These are phyloP conservation scores for Suillus plorans DNA, from an alignment of 768 basidiomycete species.

Conservation along the genomic window DNA sequence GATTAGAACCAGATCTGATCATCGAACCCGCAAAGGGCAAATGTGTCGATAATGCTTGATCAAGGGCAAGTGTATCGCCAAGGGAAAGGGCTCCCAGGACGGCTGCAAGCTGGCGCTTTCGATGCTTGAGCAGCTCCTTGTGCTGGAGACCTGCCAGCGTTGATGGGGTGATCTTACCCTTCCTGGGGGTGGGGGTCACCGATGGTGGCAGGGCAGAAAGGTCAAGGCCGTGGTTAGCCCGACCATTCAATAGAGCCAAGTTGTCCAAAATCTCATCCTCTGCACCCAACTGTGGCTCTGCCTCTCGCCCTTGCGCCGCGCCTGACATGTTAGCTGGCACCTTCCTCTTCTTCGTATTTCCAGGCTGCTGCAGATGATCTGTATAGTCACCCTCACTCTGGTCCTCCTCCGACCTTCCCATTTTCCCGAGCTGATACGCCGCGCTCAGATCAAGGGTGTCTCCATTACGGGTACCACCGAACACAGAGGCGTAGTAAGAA, in stretches of 20 bases:
- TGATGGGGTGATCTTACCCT: constrained; percentile 54
- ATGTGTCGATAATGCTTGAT: constrained; percentile 67
- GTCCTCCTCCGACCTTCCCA: constrained; percentile 47
- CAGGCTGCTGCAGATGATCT: constrained; percentile 72
- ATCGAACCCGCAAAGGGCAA: constrained; percentile 33
- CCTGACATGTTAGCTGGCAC: constrained; percentile 65
- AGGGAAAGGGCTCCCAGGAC: constrained; percentile 67
- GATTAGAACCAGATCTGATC: constrained; percentile 28
- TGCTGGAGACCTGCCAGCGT: constrained; percentile 71
- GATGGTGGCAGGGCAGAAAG: constrained; percentile 19
- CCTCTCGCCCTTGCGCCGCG: constrained; percentile 42
- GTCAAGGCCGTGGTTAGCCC: constrained; percentile 26
- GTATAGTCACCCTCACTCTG: constrained; percentile 60
- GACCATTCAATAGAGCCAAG: constrained; percentile 22
- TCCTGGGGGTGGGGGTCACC: constrained; percentile 22
- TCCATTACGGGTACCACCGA: constrained; percentile 32
- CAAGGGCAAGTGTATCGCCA: constrained; percentile 71
- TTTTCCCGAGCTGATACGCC: constrained; percentile 25
- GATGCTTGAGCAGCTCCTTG: constrained; percentile 68
- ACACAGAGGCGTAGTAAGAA: constrained; percentile 62
- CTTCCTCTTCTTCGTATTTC: constrained; percentile 87
- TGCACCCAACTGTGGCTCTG: constrained; percentile 39
- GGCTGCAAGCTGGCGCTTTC: constrained; percentile 70
- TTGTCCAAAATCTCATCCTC: constrained; percentile 41
- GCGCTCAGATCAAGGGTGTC: constrained; percentile 26